These are phyloP conservation scores for Thraustochytrium sp. DNA, from an alignment of 352 stramenopile species.

Conservation along the genomic window DNA sequence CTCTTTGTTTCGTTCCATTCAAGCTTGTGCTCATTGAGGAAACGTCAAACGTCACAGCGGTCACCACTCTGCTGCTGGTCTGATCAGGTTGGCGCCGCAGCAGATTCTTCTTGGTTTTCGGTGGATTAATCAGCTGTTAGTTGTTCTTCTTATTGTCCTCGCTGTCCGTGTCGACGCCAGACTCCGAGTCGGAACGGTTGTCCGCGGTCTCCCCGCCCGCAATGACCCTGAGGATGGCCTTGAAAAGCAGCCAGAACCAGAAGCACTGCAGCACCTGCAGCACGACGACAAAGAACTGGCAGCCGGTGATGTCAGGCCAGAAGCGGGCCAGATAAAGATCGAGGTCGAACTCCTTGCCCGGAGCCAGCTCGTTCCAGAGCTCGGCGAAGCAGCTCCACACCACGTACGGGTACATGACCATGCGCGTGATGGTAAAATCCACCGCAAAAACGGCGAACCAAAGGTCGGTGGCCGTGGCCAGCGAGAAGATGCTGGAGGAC, in stretches of 20 bases:
- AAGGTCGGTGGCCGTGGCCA: slow-evolving; percentile 48
- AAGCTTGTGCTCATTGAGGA: too few species aligned
- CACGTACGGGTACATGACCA: slow-evolving; percentile 53
- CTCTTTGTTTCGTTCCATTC: too few species aligned
- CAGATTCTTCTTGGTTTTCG: too few species aligned
- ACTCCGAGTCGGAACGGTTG: slow-evolving; percentile 48
- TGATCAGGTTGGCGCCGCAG: too few species aligned
- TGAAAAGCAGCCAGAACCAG: slow-evolving; percentile 54
- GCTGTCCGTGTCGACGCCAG: slow-evolving; percentile 21
- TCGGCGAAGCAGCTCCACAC: background rate
- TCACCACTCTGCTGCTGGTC: too few species aligned
- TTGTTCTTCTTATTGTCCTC: slow-evolving; percentile 48
- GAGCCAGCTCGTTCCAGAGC: background rate
- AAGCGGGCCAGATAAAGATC: slow-evolving; percentile 32
- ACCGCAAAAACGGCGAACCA: slow-evolving; percentile 55
- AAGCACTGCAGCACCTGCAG: slow-evolving; percentile 52
- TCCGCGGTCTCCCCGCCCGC: slow-evolving; percentile 49
- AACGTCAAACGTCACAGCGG: too few species aligned
- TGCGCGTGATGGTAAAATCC: slow-evolving; percentile 52
- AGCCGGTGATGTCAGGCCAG: background rate
- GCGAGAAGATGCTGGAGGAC: background rate
- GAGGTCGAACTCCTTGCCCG: background rate
- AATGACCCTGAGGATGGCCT: slow-evolving; percentile 44
- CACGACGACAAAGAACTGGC: slow-evolving; percentile 47
- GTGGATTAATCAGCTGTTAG: too few species aligned